A percentile compares a stretch with the other conserved stretches of the same genome.
These are phyloP conservation scores for Pelargonium australe DNA, from an alignment of 441 rosid species.

Conservation along the genomic window DNA sequence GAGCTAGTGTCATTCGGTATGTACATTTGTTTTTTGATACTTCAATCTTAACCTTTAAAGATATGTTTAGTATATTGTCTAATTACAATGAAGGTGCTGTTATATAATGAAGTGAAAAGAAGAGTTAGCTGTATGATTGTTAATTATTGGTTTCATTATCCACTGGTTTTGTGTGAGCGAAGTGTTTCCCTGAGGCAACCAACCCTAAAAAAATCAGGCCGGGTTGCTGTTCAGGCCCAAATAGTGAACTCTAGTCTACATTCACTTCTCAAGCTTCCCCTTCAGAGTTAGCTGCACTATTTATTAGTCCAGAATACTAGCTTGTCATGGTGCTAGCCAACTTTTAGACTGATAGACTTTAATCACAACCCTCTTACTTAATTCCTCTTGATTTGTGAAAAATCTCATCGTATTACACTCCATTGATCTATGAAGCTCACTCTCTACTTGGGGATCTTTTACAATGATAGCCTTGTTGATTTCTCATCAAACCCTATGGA, in stretches of 20 bases:
- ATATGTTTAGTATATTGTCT: not conserved
- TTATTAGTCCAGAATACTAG: not conserved
- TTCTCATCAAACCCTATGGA: no score
- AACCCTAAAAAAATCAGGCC: not conserved
- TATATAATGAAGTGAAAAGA: not conserved
- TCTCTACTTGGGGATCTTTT: no score
- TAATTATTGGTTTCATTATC: not conserved
- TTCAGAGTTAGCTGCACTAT: not conserved
- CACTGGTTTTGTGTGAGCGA: not conserved
- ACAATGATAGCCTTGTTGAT: no score
- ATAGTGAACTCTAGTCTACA: not conserved
- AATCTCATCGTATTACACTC: no score
- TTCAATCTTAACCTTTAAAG: not conserved
- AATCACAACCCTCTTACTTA: no score
- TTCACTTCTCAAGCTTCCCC: not conserved
- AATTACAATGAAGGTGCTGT: not conserved
- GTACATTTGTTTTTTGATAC: constrained; percentile 12
- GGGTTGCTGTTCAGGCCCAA: no score
- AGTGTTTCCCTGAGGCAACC: not conserved
- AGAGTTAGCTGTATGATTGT: no score
- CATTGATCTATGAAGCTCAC: no score
- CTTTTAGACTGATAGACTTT: no score
- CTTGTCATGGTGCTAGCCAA: not conserved
- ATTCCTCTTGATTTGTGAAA: not conserved
- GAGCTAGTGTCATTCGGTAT: constrained; percentile 70